Percentiles rank a stretch among this genome's conserved stretches.
These are phyloP conservation scores for Puccinellia tenuiflora DNA, from an alignment of 176 grass and related monocot genomes.

Conservation along the genomic window DNA sequence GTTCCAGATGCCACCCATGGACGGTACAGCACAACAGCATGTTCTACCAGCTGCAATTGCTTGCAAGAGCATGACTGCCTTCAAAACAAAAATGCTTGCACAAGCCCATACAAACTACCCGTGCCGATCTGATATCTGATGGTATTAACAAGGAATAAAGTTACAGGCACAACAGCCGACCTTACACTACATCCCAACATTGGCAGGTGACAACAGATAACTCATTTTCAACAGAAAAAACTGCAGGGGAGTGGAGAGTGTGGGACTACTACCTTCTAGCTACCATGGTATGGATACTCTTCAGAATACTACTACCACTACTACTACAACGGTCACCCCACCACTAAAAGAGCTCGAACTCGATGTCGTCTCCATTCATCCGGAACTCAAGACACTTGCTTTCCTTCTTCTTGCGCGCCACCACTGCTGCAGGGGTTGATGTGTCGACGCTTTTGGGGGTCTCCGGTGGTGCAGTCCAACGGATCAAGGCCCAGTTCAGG, in stretches of 20 bases:
- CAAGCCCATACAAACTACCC: neutral
- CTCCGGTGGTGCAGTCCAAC: conserved; percentile 73
- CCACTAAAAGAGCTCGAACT: conserved; percentile 84
- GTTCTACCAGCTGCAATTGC: neutral
- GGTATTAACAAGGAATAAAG: conserved; percentile 72
- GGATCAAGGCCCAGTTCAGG: conserved; percentile 91
- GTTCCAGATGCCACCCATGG: neutral
- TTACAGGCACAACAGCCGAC: conserved; percentile 38
- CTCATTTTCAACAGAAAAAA: conserved; percentile 37
- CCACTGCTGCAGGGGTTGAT: neutral
- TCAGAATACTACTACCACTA: conserved; percentile 27
- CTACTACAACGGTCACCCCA: neutral
- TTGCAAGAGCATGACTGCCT: neutral
- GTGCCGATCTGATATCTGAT: conserved; percentile 45
- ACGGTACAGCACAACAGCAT: neutral
- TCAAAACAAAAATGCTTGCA: neutral
- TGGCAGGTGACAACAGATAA: conserved; percentile 8
- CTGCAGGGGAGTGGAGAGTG: conserved; percentile 16
- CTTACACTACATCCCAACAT: conserved; percentile 35
- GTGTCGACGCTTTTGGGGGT: conserved; percentile 45
- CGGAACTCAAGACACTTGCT: conserved; percentile 84
- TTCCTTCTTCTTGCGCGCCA: conserved; percentile 66
- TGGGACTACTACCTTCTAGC: conserved; percentile 20
- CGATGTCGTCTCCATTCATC: conserved; percentile 70
- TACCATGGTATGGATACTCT: conserved; percentile 34